Conservation (phyloP, 2,329 filamentous ascomycete genomes). For the Albifimbria verrucaria region DNA sequence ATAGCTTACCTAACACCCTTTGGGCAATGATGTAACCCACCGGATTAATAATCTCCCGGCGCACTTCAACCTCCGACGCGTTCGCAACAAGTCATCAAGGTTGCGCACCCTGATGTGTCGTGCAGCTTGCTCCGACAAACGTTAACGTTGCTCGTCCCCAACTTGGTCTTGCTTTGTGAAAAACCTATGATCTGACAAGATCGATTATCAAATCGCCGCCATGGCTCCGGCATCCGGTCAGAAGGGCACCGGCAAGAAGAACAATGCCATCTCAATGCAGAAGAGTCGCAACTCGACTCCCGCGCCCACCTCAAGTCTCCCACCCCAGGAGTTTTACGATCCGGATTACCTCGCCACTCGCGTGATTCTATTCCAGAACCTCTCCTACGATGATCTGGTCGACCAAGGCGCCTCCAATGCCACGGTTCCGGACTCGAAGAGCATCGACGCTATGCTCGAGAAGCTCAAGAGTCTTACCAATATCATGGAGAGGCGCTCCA, state of each 20-base stretch:
- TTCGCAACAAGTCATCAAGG: no score
- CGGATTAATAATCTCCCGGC: neutral
- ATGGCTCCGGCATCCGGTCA: slow-evolving; percentile 60
- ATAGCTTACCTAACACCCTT: no score
- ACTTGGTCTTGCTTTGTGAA: neutral
- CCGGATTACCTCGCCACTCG: slow-evolving; percentile 66
- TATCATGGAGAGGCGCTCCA: slow-evolving; percentile 64
- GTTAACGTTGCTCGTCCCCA: no score
- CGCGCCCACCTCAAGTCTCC: slow-evolving; percentile 46
- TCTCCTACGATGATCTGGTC: slow-evolving; percentile 67
- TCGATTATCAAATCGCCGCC: slow-evolving; percentile 6
- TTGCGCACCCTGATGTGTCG: no score
- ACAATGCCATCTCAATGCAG: slow-evolving; percentile 51
- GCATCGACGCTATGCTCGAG: slow-evolving; percentile 60
- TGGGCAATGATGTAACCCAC: neutral
- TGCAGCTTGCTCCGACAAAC: no score
- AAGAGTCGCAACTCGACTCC: slow-evolving; percentile 79
- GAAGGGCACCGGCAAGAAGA: slow-evolving; percentile 64
- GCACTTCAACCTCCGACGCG: neutral
- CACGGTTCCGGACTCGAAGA: slow-evolving; percentile 60
- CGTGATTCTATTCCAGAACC: slow-evolving; percentile 55
- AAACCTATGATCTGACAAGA: neutral
- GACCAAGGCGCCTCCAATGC: slow-evolving; percentile 57
- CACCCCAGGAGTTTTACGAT: slow-evolving; percentile 52
- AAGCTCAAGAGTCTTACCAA: slow-evolving; percentile 63